Percentiles rank a stretch among this genome's conserved stretches.
Conservation (phyloP, 2,329 filamentous ascomycete species). For the Thielaviopsis populi region DNA sequence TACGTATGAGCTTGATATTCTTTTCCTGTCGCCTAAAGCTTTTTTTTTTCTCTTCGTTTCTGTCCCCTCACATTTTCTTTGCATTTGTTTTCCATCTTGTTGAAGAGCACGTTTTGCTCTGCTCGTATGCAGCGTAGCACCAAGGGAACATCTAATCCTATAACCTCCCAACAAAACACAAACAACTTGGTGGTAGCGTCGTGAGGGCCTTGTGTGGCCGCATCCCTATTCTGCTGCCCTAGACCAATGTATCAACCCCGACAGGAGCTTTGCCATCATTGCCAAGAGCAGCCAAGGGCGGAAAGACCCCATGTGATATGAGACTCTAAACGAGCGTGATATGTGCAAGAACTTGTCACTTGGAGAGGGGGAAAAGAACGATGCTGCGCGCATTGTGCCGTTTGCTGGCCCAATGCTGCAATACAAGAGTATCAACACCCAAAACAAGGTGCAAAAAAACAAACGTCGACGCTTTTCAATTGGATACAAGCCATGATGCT, state of each 20-base stretch:
- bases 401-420: neutral
- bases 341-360: neutral
- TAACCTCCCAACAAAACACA: neutral
- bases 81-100: neutral
- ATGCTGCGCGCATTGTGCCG: neutral
- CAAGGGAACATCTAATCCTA: neutral
- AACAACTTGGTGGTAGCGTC: neutral
- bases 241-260: neutral
- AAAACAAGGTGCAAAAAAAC: neutral
- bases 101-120: neutral
- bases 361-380: neutral
- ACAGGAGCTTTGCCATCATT: neutral
- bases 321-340: neutral
- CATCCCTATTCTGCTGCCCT: neutral
- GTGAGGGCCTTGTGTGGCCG: neutral
- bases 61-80: neutral
- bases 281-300: neutral
- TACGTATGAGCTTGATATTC: neutral
- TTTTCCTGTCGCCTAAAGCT: neutral
- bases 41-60: neutral
- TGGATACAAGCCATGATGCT: slow-evolving; percentile 1
- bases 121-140: neutral
- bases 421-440: neutral
- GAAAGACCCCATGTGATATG: neutral
- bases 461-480: neutral